Evolutionary conservation across 2,329 filamentous ascomycete genomes (phyloP).

Genomic region (Nectriaceae sp.): DNA sequence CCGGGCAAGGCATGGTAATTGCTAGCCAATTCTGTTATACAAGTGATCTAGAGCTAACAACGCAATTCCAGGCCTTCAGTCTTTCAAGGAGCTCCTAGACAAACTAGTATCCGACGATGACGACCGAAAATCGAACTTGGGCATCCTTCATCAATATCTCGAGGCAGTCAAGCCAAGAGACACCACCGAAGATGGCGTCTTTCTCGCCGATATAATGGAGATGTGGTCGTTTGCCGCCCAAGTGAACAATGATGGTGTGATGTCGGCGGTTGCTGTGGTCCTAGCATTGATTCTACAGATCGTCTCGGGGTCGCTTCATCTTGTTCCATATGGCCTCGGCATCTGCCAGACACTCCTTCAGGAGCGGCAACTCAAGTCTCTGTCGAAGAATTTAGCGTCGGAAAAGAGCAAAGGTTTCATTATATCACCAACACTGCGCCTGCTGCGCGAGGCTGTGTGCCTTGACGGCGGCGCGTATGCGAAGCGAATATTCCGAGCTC

Average conservation of each 20-base stretch:
- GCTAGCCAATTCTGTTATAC: background rate
- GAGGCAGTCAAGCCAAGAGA: constrained; percentile 53
- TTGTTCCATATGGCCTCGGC: constrained; percentile 73
- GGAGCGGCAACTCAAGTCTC: constrained; percentile 75
- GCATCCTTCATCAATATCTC: constrained; percentile 71
- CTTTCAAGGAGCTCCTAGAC: constrained; percentile 73
- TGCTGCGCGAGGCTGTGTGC: constrained; percentile 81
- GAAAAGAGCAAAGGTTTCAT: constrained; percentile 84
- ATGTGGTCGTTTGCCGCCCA: constrained; percentile 84
- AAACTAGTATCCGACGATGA: constrained; percentile 55
- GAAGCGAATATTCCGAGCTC: constrained; percentile 73
- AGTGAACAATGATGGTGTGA: constrained; percentile 76
- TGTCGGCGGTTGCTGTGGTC: constrained; percentile 79
- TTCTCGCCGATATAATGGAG: constrained; percentile 79
- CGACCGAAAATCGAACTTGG: constrained; percentile 44
- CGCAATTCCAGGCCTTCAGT: constrained; percentile 56
- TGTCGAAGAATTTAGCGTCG: constrained; percentile 77
- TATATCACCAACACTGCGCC: constrained; percentile 82
- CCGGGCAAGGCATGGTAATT: constrained; percentile 65
- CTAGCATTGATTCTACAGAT: constrained; percentile 80
- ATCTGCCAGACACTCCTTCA: constrained; percentile 82
- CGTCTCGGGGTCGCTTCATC: constrained; percentile 71
- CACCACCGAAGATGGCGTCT: constrained; percentile 53
- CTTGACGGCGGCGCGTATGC: constrained; percentile 86
- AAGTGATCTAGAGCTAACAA: background rate